Percentiles rank a stretch among this genome's conserved stretches.
Conservation (phyloP, 345 rosid species). For the Syzygium aqueum region DNA sequence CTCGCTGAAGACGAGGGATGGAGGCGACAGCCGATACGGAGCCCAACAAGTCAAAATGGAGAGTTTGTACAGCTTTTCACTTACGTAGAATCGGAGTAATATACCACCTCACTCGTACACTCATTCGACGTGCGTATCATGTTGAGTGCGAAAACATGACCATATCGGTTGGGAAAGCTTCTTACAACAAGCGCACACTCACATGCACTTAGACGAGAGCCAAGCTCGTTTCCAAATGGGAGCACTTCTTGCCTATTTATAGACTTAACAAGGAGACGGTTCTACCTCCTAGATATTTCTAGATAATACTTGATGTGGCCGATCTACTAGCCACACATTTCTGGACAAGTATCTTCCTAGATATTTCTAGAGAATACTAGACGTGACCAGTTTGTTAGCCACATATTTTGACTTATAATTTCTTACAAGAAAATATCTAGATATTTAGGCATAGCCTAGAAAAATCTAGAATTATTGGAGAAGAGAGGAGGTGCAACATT, state of each 20-base stretch:
- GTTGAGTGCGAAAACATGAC: too few relatives aligned
- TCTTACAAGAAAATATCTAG: neutral
- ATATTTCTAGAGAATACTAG: neutral
- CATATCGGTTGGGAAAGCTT: too few relatives aligned
- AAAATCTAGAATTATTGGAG: neutral
- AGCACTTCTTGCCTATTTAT: neutral
- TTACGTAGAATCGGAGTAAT: too few relatives aligned
- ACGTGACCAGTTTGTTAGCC: neutral
- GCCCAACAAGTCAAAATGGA: too few relatives aligned
- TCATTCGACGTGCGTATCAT: too few relatives aligned
- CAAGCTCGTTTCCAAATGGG: too few relatives aligned
- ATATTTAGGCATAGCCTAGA: neutral
- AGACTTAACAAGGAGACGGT: neutral
- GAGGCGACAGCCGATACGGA: too few relatives aligned
- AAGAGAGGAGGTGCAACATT: rapidly evolving
- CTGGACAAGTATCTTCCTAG: neutral
- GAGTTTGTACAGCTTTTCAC: too few relatives aligned
- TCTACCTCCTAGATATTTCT: neutral
- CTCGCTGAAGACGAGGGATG: too few relatives aligned
- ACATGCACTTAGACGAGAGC: too few relatives aligned
- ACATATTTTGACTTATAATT: neutral
- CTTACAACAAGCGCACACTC: too few relatives aligned
- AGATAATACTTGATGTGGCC: neutral
- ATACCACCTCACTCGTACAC: too few relatives aligned
- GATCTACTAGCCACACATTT: rapidly evolving